Evolutionary conservation across 2,329 filamentous ascomycete genomes (phyloP).

Genomic region (Periconia sp.): DNA sequence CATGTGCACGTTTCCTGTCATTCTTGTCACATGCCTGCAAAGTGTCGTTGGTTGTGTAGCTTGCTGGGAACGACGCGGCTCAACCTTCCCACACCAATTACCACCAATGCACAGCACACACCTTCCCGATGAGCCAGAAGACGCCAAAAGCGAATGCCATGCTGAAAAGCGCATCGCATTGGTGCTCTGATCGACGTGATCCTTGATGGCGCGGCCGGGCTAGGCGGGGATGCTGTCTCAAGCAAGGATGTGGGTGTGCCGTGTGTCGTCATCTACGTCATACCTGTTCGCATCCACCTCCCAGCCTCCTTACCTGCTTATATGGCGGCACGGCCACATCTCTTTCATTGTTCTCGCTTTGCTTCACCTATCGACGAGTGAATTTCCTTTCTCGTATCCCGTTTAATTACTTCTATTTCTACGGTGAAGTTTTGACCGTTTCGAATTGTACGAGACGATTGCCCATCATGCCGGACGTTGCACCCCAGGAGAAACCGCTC

Average conservation of each 20-base stretch:
- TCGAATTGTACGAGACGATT: not conserved
- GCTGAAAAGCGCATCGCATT: conserved; percentile 27
- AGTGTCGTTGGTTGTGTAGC: too few relatives aligned
- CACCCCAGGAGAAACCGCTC: conserved; percentile 37
- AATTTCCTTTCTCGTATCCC: not conserved
- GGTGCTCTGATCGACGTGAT: conserved; percentile 32
- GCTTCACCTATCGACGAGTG: conserved; percentile 2
- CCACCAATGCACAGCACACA: not conserved
- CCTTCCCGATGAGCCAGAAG: too few relatives aligned
- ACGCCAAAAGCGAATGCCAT: too few relatives aligned
- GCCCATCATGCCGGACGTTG: conserved; percentile 29
- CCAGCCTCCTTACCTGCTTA: conserved; percentile 34
- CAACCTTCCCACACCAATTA: conserved; percentile 2
- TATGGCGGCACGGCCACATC: conserved; percentile 31
- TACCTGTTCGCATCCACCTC: conserved; percentile 20
- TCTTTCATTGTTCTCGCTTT: conserved; percentile 10
- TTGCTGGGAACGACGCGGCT: too few relatives aligned
- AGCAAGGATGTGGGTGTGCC: conserved; percentile 33
- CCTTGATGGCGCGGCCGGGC: conserved; percentile 26
- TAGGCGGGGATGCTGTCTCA: conserved; percentile 25
- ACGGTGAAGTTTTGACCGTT: not conserved
- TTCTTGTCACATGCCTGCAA: too few relatives aligned
- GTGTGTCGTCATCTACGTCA: conserved; percentile 40
- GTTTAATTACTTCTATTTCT: not conserved
- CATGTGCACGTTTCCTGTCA: too few relatives aligned